Percentiles rank a stretch among this genome's conserved stretches.
Evolutionary conservation across 495 filamentous ascomycete species (phyloP).

Genomic region (Penicillium fimorum): DNA sequence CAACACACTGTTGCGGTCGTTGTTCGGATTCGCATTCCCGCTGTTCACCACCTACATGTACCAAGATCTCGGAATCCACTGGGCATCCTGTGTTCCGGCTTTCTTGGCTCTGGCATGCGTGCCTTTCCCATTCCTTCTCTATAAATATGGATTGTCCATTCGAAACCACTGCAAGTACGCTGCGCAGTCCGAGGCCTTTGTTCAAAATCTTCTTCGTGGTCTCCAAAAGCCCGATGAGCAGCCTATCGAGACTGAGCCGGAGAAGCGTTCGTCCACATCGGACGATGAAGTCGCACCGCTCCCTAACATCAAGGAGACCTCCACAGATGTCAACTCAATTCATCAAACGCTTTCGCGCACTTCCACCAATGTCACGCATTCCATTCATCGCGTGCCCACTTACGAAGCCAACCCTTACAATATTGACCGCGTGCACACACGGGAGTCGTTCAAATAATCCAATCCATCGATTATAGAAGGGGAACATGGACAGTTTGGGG

Average conservation of each 20-base stretch:
- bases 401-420: constrained; percentile 35
- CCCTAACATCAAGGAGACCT: constrained; percentile 12
- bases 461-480: neutral
- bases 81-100: constrained; percentile 68
- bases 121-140: constrained; percentile 71
- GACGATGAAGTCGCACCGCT: constrained; percentile 11
- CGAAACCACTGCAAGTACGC: constrained; percentile 68
- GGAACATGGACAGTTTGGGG: neutral
- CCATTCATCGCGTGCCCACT: constrained; percentile 21
- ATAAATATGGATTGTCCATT: constrained; percentile 62
- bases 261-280: constrained; percentile 12
- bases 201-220: constrained; percentile 23
- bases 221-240: constrained; percentile 1
- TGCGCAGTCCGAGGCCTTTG: constrained; percentile 39
- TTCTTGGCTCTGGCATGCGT: constrained; percentile 69
- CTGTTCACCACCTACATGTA: constrained; percentile 74
- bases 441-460: constrained; percentile 27
- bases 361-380: constrained; percentile 18
- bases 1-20: constrained; percentile 58
- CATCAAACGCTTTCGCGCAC: constrained; percentile 17
- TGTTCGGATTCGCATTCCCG: constrained; percentile 72
- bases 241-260: neutral
- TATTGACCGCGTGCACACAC: constrained; percentile 33
- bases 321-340: constrained; percentile 8
- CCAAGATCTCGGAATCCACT: constrained; percentile 64